Conservation (phyloP, 2,329 filamentous ascomycete species). For the Calonectria honghensis region DNA sequence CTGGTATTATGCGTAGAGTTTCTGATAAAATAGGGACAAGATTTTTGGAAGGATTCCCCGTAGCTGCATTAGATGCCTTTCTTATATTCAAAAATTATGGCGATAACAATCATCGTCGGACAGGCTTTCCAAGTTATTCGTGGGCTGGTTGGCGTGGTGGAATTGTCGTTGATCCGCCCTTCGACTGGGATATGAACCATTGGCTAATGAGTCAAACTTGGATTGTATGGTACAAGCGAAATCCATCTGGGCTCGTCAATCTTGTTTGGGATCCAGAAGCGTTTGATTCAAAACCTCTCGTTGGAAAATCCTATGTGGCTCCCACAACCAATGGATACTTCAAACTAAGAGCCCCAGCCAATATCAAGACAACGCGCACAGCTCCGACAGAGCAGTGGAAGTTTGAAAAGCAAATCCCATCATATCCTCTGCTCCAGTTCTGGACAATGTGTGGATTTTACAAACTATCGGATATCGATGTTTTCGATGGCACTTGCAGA, state of each 20-base stretch:
- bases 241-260: conserved; percentile 2
- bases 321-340: conserved; percentile 6
- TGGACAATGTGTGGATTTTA: conserved; percentile 41
- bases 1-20: conserved; percentile 27
- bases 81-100: background rate
- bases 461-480: conserved; percentile 5
- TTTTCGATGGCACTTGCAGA: background rate
- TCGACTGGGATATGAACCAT: background rate
- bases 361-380: background rate
- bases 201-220: conserved; percentile 30
- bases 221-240: conserved; percentile 45
- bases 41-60: conserved; percentile 31
- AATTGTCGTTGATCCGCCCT: background rate
- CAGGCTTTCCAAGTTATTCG: conserved; percentile 41
- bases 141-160: conserved; percentile 40
- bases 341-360: background rate
- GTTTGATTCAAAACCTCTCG: background rate
- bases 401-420: background rate
- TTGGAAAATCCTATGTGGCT: background rate
- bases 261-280: conserved; percentile 34
- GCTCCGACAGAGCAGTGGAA: background rate
- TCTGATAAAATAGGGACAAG: background rate
- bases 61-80: conserved; percentile 28
- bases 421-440: conserved; percentile 42
- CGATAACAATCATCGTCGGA: background rate